phyloP scores from a whole-genome alignment of 345 rosid species.

The Geranium rotundifolium region DNA sequence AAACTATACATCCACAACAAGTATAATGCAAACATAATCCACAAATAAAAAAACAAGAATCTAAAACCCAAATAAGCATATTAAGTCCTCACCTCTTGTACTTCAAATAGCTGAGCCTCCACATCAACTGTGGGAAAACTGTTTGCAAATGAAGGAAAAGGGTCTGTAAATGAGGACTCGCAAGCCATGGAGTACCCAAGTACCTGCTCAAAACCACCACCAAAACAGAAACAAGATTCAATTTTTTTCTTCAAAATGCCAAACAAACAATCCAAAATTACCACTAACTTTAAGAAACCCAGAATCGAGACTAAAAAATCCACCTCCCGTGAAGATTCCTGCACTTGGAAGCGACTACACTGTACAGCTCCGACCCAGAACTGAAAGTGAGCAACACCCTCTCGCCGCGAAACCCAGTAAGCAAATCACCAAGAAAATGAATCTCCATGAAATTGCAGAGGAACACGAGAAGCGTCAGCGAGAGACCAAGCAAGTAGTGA shows the following conservation, averaged over 20 bases:
- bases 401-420: conserved; percentile 22
- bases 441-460: conserved; percentile 28
- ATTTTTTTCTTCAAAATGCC: too few species aligned
- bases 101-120: conserved; percentile 20
- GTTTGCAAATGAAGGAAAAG: neutral
- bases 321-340: conserved; percentile 25
- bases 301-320: neutral
- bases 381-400: conserved; percentile 19
- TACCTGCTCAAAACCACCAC: conserved; percentile 12
- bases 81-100: conserved; percentile 19
- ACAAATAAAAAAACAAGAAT: too few species aligned
- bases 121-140: conserved; percentile 19
- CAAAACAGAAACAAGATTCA: too few species aligned
- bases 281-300: neutral
- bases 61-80: too few species aligned
- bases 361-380: conserved; percentile 23
- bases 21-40: too few species aligned
- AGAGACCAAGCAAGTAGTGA: conserved; percentile 14
- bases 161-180: conserved; percentile 35
- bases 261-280: neutral
- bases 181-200: conserved; percentile 32
- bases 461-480: conserved; percentile 6
- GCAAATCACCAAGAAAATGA: conserved; percentile 25
- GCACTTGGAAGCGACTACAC: conserved; percentile 24
- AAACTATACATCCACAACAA: too few species aligned